Evolutionary conservation across 495 filamentous ascomycete genomes (phyloP), one percentile per base, ranked within the genome.

Genomic region (Copromyces sp.): DNA sequence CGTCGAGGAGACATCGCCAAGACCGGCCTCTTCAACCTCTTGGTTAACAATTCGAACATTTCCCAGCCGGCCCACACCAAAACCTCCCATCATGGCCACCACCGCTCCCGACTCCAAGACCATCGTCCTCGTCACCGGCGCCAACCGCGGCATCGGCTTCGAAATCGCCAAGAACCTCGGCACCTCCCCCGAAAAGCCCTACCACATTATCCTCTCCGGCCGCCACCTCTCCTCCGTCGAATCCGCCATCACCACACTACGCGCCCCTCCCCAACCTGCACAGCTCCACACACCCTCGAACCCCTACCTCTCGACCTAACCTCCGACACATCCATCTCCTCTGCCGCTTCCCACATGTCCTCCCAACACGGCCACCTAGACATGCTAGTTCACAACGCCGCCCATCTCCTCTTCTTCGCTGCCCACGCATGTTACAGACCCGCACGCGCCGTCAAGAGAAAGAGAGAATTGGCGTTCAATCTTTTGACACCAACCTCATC

Each of bases 321-420:
- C 61, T 81, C 83, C 1, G 87, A 89, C 73, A 80, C 81, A n/a
- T 88, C 86, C 16, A 87, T 89, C 69, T 69, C 83, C 32, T 70
- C 71, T 7, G 84, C 83, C 1, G 81, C 81, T 40, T 71, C 79
- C 3, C 70, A 78, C 0, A 76, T 89, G 14, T 14, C 70, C 3
- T 16, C 73, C 17, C 78, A 79, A 17, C 80, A 83, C 70, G 86
- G 85, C 35, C 81, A 77, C 37, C 73, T 89, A 0, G 88, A 89
- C 74, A 81, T 81, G 0, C 78, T 89, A 8, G 74, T 88, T 74
- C 87, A 89, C 79, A 89, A 88, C 73, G 84, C 82, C 29, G 85
- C 83, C 83, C 41, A 73, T 76, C 68, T n/a, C 40, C 11, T 35
- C 1, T 35, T 61, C 53, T 9, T 35, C 14, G 1, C 29, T 61